Conservation (phyloP, 768 basidiomycete species). For the Boletus tylopilopsis region DNA sequence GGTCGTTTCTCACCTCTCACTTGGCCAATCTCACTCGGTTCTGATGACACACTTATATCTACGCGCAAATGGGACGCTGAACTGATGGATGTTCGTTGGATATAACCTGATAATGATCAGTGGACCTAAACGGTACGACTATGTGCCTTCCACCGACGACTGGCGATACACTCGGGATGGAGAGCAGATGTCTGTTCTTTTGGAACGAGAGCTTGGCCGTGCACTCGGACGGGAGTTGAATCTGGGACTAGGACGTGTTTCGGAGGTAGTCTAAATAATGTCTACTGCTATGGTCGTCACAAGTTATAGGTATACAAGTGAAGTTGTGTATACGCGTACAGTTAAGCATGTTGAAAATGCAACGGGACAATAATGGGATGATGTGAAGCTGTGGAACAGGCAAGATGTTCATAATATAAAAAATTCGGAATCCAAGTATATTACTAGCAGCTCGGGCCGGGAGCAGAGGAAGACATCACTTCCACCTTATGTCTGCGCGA, state of each 20-base stretch:
- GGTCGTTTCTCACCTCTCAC: constrained; percentile 1
- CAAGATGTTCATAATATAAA: not conserved
- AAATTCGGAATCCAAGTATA: not conserved
- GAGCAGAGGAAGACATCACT: not conserved
- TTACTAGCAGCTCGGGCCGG: constrained; percentile 1
- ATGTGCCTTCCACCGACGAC: constrained; percentile 44
- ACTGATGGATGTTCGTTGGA: not conserved
- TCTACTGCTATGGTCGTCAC: not conserved
- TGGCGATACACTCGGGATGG: constrained; percentile 82
- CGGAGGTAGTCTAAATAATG: constrained; percentile 11
- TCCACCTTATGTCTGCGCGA: constrained; percentile 45
- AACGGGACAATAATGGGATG: not conserved
- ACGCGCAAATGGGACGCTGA: constrained; percentile 1
- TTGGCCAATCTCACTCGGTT: constrained; percentile 1
- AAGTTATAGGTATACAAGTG: constrained; percentile 1
- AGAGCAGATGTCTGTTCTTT: constrained; percentile 51
- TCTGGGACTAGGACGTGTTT: constrained; percentile 29
- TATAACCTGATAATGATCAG: constrained; percentile 37
- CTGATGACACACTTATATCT: not conserved
- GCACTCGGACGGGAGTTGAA: constrained; percentile 35
- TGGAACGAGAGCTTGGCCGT: constrained; percentile 65
- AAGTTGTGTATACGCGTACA: constrained; percentile 4
- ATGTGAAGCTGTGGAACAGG: not conserved
- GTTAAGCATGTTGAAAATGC: not conserved
- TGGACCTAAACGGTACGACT: constrained; percentile 92